Conservation (phyloP, 2,329 filamentous ascomycete genomes). For the Fusarium sp. region DNA sequence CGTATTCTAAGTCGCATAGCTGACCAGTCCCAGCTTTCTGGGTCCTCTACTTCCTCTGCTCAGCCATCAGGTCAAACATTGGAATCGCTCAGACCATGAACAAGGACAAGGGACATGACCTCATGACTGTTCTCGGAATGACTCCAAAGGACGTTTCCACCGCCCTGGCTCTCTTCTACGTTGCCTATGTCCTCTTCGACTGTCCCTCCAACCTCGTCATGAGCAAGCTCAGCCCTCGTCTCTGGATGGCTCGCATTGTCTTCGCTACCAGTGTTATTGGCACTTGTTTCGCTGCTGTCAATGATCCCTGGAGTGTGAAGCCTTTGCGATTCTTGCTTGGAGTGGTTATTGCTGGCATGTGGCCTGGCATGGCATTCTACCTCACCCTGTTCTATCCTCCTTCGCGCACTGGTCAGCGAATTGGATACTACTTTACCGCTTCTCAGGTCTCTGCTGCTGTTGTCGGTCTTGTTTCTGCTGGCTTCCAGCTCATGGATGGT, state of each 20-base stretch:
- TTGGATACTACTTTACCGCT: constrained; percentile 90
- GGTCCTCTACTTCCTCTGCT: constrained; percentile 91
- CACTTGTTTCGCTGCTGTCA: constrained; percentile 83
- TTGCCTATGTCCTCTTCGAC: constrained; percentile 91
- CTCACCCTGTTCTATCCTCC: constrained; percentile 92
- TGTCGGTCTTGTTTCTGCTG: constrained; percentile 88
- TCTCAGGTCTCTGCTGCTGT: constrained; percentile 90
- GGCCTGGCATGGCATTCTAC: constrained; percentile 95
- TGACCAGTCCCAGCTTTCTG: constrained; percentile 74
- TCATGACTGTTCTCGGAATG: constrained; percentile 77
- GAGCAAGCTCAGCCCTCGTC: constrained; percentile 83
- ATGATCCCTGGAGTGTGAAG: constrained; percentile 87
- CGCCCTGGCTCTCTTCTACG: constrained; percentile 89
- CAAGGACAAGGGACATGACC: constrained; percentile 73
- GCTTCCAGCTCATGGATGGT: constrained; percentile 92
- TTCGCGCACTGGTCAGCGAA: constrained; percentile 85
- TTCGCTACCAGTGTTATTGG: constrained; percentile 88
- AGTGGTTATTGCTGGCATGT: constrained; percentile 91
- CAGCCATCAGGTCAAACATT: constrained; percentile 90
- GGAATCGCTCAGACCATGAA: constrained; percentile 98
- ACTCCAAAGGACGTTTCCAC: constrained; percentile 83
- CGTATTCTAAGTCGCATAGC: neutral
- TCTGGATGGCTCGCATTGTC: constrained; percentile 94
- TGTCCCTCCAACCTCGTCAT: constrained; percentile 90
- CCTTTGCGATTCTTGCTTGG: constrained; percentile 87